phyloP scores from a whole-genome alignment of 2,329 filamentous ascomycete genomes.

The Cladophialophora chaetospira region DNA sequence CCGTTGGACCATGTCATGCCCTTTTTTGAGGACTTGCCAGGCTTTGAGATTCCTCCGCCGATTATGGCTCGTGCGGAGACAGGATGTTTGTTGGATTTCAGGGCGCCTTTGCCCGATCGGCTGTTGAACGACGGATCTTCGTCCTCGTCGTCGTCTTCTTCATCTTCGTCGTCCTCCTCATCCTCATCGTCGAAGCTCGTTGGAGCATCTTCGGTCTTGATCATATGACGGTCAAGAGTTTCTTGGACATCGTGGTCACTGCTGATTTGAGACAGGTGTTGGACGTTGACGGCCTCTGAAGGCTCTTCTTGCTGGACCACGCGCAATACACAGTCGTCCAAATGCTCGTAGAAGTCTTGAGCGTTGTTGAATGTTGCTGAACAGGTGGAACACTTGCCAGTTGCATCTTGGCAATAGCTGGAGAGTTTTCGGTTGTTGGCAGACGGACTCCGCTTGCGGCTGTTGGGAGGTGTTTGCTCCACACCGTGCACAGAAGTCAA shows the following conservation, averaged over 20 bases:
- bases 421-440: slow-evolving; percentile 66
- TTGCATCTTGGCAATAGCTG: slow-evolving; percentile 72
- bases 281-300: slow-evolving; percentile 59
- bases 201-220: slow-evolving; percentile 51
- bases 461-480: slow-evolving; percentile 89
- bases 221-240: slow-evolving; percentile 60
- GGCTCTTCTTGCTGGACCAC: slow-evolving; percentile 63
- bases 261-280: slow-evolving; percentile 60
- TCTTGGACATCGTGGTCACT: slow-evolving; percentile 59
- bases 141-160: slow-evolving; percentile 59
- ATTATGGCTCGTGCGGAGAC: slow-evolving; percentile 54
- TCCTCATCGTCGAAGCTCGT: slow-evolving; percentile 55
- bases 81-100: slow-evolving; percentile 56
- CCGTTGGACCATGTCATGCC: slow-evolving; percentile 78
- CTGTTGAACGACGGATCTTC: slow-evolving; percentile 39
- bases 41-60: slow-evolving; percentile 51
- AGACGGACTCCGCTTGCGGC: slow-evolving; percentile 69
- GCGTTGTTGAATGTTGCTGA: slow-evolving; percentile 79
- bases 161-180: slow-evolving; percentile 59
- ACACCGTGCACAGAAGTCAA: slow-evolving; percentile 87
- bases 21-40: slow-evolving; percentile 51
- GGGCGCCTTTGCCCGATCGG: slow-evolving; percentile 51
- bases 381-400: slow-evolving; percentile 90
- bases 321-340: slow-evolving; percentile 70
- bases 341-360: slow-evolving; percentile 96